A percentile compares a stretch with the other conserved stretches of the same genome.
Evolutionary conservation across 768 basidiomycete genomes (phyloP).

Genomic region (Coprinopsis strossmayeri): DNA sequence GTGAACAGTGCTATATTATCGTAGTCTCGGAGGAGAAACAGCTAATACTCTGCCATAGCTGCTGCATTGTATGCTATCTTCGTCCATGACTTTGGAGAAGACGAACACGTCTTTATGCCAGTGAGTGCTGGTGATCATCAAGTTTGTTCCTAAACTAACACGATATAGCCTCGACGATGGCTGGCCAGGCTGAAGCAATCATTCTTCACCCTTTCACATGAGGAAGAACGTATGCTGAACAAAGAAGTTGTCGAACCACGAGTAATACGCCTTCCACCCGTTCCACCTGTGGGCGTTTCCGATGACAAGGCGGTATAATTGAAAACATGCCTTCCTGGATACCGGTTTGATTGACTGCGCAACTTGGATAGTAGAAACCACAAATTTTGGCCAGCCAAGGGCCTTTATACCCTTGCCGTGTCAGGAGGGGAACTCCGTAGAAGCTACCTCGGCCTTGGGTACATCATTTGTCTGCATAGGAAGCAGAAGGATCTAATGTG

Average conservation of each 20-base stretch:
- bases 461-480: too few species aligned
- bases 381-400: too few species aligned
- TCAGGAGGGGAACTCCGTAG: too few species aligned
- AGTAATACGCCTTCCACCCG: slow-evolving; percentile 5
- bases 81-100: slow-evolving; percentile 62
- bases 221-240: slow-evolving; percentile 39
- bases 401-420: too few species aligned
- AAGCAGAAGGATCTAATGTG: too few species aligned
- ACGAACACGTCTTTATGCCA: slow-evolving; percentile 64
- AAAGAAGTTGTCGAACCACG: slow-evolving; percentile 10
- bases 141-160: background rate
- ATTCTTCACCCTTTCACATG: slow-evolving; percentile 54
- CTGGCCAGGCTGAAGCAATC: slow-evolving; percentile 37
- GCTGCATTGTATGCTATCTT: slow-evolving; percentile 53
- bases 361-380: too few species aligned
- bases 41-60: slow-evolving; percentile 28
- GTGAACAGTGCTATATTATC: slow-evolving; percentile 25
- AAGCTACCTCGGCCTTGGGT: too few species aligned
- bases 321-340: too few species aligned
- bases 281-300: background rate
- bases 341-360: too few species aligned
- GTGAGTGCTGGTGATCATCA: slow-evolving; percentile 29
- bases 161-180: slow-evolving; percentile 52
- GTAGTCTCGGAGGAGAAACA: too few species aligned
- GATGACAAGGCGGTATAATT: too few species aligned